Conservation (phyloP, 2,329 filamentous ascomycete species). For the Emmonsiellopsis sp. region DNA sequence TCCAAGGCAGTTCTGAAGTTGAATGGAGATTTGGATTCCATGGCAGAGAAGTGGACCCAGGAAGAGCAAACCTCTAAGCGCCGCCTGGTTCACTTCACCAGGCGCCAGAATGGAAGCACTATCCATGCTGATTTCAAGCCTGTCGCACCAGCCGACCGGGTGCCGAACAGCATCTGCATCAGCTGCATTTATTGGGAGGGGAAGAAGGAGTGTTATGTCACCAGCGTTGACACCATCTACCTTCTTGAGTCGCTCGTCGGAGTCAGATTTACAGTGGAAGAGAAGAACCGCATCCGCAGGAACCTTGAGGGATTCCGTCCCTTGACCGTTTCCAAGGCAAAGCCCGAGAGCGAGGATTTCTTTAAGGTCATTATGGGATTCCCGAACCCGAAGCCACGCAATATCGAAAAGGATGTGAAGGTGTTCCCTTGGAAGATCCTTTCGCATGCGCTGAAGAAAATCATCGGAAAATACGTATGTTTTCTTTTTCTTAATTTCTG, state of each 20-base stretch:
- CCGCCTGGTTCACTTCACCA: slow-evolving; percentile 79
- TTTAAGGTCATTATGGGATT: slow-evolving; percentile 99
- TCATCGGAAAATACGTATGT: slow-evolving; percentile 89
- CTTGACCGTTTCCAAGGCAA: slow-evolving; percentile 85
- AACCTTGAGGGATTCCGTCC: slow-evolving; percentile 94
- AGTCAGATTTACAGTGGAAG: slow-evolving; percentile 83
- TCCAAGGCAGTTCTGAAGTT: slow-evolving; percentile 80
- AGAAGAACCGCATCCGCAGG: slow-evolving; percentile 94
- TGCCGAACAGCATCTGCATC: slow-evolving; percentile 80
- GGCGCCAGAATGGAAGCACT: slow-evolving; percentile 70
- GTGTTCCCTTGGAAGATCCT: slow-evolving; percentile 96
- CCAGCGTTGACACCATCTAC: slow-evolving; percentile 92
- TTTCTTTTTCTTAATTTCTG: neutral
- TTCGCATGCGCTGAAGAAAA: slow-evolving; percentile 82
- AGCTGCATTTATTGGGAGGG: slow-evolving; percentile 98
- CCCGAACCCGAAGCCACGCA: slow-evolving; percentile 85
- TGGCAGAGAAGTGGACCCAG: slow-evolving; percentile 72
- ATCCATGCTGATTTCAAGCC: slow-evolving; percentile 72
- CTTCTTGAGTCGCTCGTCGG: slow-evolving; percentile 87
- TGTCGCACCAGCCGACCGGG: slow-evolving; percentile 67
- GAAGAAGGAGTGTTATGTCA: slow-evolving; percentile 83
- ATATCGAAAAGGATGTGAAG: slow-evolving; percentile 99
- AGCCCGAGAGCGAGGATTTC: slow-evolving; percentile 87
- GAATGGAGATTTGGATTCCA: slow-evolving; percentile 70
- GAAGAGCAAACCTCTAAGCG: slow-evolving; percentile 74